A percentile compares a stretch with the other conserved stretches of the same genome.
phyloP scores from a whole-genome alignment of 345 rosid genomes.

The Gossypium raimondii region DNA sequence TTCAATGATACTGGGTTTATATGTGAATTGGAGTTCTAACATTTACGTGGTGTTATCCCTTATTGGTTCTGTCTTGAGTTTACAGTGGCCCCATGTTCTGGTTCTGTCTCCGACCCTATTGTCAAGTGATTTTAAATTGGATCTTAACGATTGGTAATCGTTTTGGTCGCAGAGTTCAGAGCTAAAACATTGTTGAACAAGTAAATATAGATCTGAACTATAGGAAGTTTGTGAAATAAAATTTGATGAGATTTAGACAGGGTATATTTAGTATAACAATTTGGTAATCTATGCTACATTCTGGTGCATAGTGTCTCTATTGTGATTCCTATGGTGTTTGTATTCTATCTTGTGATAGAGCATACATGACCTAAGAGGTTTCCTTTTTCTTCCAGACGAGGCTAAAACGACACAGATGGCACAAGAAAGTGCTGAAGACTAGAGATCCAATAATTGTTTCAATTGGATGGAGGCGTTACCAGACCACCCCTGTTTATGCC shows the following conservation, averaged over 20 bases:
- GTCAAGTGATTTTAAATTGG: background rate
- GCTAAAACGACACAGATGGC: conserved; percentile 92
- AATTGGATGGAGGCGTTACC: conserved; percentile 94
- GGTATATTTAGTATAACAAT: background rate
- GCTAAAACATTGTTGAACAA: background rate
- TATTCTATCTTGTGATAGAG: background rate
- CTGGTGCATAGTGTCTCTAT: background rate
- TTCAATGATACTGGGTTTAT: background rate
- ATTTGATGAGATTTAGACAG: background rate
- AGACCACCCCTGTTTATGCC: conserved; percentile 79
- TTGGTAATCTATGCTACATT: background rate
- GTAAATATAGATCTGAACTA: conserved; percentile 2
- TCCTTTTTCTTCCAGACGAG: conserved; percentile 49
- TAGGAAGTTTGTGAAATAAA: background rate
- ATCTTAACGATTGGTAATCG: background rate
- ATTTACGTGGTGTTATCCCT: background rate
- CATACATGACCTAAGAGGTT: background rate
- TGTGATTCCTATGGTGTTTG: background rate
- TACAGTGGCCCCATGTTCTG: background rate
- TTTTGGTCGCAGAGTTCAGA: background rate
- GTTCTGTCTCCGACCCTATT: background rate
- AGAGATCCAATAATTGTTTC: conserved; percentile 89
- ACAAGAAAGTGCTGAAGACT: conserved; percentile 77
- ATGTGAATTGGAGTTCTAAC: background rate
- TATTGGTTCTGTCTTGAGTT: background rate